These are phyloP conservation scores for Botrytis aclada DNA, from an alignment of 2,329 filamentous ascomycete species.

Conservation along the genomic window DNA sequence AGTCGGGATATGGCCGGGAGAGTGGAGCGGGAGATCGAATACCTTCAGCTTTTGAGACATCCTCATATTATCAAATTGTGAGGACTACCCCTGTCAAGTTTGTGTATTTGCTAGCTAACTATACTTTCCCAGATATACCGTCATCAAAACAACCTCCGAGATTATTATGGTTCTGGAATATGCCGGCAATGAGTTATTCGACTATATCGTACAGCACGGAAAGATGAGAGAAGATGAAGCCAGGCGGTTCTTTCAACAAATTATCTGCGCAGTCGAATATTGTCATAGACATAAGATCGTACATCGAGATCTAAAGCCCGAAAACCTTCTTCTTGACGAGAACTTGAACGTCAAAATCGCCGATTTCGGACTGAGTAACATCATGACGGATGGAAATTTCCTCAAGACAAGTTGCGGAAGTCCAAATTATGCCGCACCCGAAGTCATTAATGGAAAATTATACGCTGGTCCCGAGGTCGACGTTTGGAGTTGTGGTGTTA, in stretches of 20 bases:
- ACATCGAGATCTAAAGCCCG: slow-evolving; percentile 93
- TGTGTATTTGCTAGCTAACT: slow-evolving; percentile 30
- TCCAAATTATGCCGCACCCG: slow-evolving; percentile 95
- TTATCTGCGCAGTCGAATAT: slow-evolving; percentile 97
- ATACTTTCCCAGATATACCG: slow-evolving; percentile 66
- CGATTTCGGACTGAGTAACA: slow-evolving; percentile 97
- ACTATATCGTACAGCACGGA: slow-evolving; percentile 94
- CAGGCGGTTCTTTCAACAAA: slow-evolving; percentile 98
- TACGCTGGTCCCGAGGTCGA: slow-evolving; percentile 98
- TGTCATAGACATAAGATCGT: slow-evolving; percentile 99
- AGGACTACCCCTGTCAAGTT: slow-evolving; percentile 36
- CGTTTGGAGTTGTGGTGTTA: slow-evolving; percentile 96
- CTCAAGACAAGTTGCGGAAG: slow-evolving; percentile 98
- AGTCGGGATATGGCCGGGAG: slow-evolving; percentile 97
- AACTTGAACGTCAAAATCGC: slow-evolving; percentile 98
- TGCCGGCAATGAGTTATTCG: slow-evolving; percentile 92
- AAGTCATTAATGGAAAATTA: slow-evolving; percentile 96
- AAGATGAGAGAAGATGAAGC: slow-evolving; percentile 88
- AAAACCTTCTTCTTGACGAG: slow-evolving; percentile 92
- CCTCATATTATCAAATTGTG: slow-evolving; percentile 99
- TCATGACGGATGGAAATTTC: slow-evolving; percentile 99
- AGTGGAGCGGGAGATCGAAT: slow-evolving; percentile 97
- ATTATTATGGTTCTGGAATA: slow-evolving; percentile 99
- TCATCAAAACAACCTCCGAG: slow-evolving; percentile 89
- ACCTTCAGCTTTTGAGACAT: slow-evolving; percentile 89